Evolutionary conservation across 345 rosid genomes (phyloP).

Genomic region (Raphanus sativus): DNA sequence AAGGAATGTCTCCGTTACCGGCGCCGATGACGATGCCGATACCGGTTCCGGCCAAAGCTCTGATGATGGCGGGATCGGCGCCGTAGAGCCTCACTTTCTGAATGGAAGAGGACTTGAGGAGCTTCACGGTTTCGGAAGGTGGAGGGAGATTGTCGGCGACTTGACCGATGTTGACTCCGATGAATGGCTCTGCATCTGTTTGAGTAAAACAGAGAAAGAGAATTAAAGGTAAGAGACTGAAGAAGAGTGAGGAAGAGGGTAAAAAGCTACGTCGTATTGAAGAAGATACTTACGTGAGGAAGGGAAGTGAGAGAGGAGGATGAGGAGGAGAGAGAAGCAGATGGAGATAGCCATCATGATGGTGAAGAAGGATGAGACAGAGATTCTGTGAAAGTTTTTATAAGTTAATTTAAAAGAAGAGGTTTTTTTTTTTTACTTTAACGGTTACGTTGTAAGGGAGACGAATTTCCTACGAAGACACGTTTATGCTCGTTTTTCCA

Average conservation of each 20-base stretch:
- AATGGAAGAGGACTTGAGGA: conserved; percentile 69
- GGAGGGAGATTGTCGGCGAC: conserved; percentile 90
- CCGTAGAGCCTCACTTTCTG: conserved; percentile 79
- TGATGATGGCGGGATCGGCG: conserved; percentile 76
- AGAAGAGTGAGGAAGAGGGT: not conserved
- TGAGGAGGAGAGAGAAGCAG: conserved; percentile 37
- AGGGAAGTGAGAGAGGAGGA: conserved; percentile 33
- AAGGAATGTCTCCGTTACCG: conserved; percentile 70
- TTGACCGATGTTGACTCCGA: conserved; percentile 86
- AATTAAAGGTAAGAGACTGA: not conserved
- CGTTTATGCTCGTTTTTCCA: conserved; percentile 17
- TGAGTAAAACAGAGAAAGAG: conserved; percentile 5
- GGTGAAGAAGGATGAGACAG: conserved; percentile 19
- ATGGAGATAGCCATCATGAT: conserved; percentile 35
- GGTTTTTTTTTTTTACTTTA: conserved; percentile 11
- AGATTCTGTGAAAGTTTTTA: not conserved
- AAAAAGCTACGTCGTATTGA: conserved; percentile 7
- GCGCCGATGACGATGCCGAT: conserved; percentile 80
- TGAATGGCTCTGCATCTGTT: conserved; percentile 68
- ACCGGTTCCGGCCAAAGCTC: conserved; percentile 73
- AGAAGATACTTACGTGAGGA: conserved; percentile 51
- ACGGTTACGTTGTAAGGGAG: conserved; percentile 9
- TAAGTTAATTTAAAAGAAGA: not conserved
- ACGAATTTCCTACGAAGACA: not conserved
- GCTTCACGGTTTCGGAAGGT: conserved; percentile 75